Base-by-base conservation (phyloP, 169 alveolate genomes). In the Pseudocohnilembus persalinus region DNA sequence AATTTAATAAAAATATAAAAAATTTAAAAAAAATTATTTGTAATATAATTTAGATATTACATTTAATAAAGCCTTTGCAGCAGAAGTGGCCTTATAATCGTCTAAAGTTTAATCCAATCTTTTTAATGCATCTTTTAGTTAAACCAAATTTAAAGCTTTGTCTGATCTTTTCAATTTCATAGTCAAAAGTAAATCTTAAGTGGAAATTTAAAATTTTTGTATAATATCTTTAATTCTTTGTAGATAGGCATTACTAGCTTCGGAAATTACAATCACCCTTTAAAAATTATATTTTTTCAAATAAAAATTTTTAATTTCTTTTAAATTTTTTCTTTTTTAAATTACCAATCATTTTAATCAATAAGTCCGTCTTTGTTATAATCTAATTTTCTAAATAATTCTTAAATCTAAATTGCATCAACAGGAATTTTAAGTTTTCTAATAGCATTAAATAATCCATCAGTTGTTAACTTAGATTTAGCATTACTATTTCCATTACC, bases 211-310 rank as follows among this genome's bases (percentile, higher is more conserved):
- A 35, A 77, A 86, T 80, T 82, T 81, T 29, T 15, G 72, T 29
- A 86, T 83, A 11, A 86, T 83, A 32, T 86, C 90, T 49, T 86
- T 86, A 31, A 86, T 86, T 86, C 87, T 86, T 65, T 63, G 20
- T 29, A 32, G 31, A 73, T 35, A 29, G 28, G 74, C 64, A 20
- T 29, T 73, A 29, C 73, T n/a, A 32, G 49, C 72, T 73, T 85
- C 84, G n/a, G 80, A 79, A 25, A 77, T 81, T 25, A 81, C 75
- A 0, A 83, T 82, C 29, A 81, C 28, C n/a, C n/a, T n/a, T n/a
- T n/a, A n/a, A n/a, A n/a, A n/a, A n/a, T n/a, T n/a, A n/a, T n/a
- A n/a, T n/a, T n/a, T n/a, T n/a, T n/a, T n/a, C n/a, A n/a, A n/a
- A n/a, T n/a, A n/a, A n/a, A n/a, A n/a, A n/a, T n/a, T n/a, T n/a